Evolutionary conservation across 768 basidiomycete genomes (phyloP), one percentile per base, ranked within the genome.

Genomic region (Cystofilobasidium ferigula): DNA sequence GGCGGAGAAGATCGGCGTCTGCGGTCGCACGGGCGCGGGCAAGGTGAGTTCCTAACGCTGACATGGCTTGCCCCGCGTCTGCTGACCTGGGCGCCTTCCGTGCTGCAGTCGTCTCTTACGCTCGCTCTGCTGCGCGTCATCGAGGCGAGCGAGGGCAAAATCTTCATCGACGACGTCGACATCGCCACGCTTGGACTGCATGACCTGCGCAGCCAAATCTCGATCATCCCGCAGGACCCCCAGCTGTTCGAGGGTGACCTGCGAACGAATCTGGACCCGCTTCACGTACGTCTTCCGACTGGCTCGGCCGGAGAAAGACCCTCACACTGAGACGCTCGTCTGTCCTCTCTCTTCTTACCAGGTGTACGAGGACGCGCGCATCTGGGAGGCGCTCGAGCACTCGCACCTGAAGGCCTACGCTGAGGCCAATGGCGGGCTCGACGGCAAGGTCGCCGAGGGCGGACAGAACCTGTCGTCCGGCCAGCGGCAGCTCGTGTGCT

Each of bases 341-440:
- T n/a, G n/a, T n/a, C n/a, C n/a, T n/a, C n/a, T n/a, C n/a, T n/a
- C n/a, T n/a, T n/a, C n/a, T n/a, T n/a, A n/a, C n/a, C n/a, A n/a
- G n/a, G 78, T 81, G 64, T 78, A 88, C 68, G 78, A 80, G 22
- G 93, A 98, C 75, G 81, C 77, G 1, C 86, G 89, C 67, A 88
- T 98, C 30, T 98, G 94, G 94, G 77, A 77, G 18, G 89, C 93
- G 13, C 80, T 97, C 36, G 82, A 84, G 69, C 86, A 92, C 75
- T 78, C 76, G 16, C 73, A 76, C 53, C 70, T 78, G 36, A 77
- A 78, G 69, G 62, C 72, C 7, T 70, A 77, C 57, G 74, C 74
- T 20, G 72, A 75, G 69, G 69, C 75, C 60, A 59, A 85, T 0
- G 84, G 82, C 64, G 82, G 83, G 24, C 79, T 90, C 9, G 89